phyloP scores from a whole-genome alignment of 192 early-diverging fungal genomes.

The Rhizoclosmatium globosum region DNA sequence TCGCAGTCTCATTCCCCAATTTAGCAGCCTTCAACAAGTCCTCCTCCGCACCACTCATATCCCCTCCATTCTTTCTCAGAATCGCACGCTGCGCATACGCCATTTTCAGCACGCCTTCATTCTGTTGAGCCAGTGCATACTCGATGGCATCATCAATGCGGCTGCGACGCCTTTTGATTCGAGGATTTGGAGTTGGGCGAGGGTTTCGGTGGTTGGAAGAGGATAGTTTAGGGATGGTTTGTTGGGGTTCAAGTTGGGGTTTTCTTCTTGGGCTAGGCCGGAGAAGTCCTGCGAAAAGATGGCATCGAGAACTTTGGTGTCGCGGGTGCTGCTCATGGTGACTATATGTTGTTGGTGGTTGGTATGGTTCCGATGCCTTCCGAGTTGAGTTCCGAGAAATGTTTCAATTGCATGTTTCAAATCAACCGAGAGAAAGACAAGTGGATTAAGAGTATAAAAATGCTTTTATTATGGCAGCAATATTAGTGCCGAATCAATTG shows the following conservation, averaged over 20 bases:
- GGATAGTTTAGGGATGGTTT: no score
- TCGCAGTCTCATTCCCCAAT: constrained; percentile 69
- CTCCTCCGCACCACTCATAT: constrained; percentile 57
- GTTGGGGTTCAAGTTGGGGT: not conserved
- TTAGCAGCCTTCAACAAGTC: constrained; percentile 65
- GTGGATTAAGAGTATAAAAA: no score
- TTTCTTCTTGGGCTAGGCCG: no score
- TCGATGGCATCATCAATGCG: constrained; percentile 64
- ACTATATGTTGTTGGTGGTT: no score
- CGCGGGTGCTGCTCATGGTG: no score
- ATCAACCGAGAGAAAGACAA: no score
- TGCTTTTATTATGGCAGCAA: no score
- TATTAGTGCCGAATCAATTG: no score
- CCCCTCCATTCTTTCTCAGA: constrained; percentile 53
- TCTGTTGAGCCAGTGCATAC: constrained; percentile 46
- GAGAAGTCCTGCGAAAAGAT: constrained; percentile 41
- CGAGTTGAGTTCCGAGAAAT: no score
- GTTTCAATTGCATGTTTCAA: no score
- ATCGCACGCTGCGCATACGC: constrained; percentile 74
- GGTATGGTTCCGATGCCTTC: no score
- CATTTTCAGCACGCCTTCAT: constrained; percentile 38
- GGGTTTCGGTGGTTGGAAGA: not conserved
- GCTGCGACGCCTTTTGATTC: constrained; percentile 51
- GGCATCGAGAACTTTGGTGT: constrained; percentile 30
- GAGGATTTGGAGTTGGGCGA: constrained; percentile 40